These are phyloP conservation scores for Yamadazyma triangularis DNA, from an alignment of 1,139 yeast species.

Conservation along the genomic window DNA sequence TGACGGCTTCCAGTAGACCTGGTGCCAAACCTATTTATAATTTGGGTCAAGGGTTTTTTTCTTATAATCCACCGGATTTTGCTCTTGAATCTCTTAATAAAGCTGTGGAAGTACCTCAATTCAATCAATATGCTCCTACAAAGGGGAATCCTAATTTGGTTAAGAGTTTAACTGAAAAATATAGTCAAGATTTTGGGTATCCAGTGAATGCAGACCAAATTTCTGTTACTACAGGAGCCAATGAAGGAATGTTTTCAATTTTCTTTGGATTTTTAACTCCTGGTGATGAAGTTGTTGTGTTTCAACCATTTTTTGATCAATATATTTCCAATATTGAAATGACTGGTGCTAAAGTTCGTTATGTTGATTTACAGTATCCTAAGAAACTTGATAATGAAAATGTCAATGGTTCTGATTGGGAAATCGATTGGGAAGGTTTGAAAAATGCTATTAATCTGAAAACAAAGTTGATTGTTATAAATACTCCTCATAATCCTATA, in stretches of 20 bases:
- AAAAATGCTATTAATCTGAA: slow-evolving; percentile 62
- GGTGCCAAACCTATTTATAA: slow-evolving; percentile 74
- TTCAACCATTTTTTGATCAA: slow-evolving; percentile 96
- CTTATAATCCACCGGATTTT: slow-evolving; percentile 89
- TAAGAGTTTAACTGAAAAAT: slow-evolving; percentile 63
- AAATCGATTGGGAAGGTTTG: slow-evolving; percentile 71
- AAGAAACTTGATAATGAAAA: slow-evolving; percentile 56
- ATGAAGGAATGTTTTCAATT: slow-evolving; percentile 85
- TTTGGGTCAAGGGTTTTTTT: slow-evolving; percentile 95
- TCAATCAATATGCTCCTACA: slow-evolving; percentile 91
- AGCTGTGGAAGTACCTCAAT: slow-evolving; percentile 66
- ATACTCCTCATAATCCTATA: slow-evolving; percentile 94
- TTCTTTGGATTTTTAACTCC: slow-evolving; percentile 79
- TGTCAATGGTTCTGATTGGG: slow-evolving; percentile 84
- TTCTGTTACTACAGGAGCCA: slow-evolving; percentile 91
- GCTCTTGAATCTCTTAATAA: slow-evolving; percentile 78
- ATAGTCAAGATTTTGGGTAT: slow-evolving; percentile 62
- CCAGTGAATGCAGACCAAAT: slow-evolving; percentile 61
- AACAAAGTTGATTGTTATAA: slow-evolving; percentile 82
- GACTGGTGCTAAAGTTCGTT: slow-evolving; percentile 87
- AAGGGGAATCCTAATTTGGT: slow-evolving; percentile 78
- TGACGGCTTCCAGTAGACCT: slow-evolving; percentile 51
- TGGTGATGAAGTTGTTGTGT: slow-evolving; percentile 94
- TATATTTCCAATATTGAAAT: slow-evolving; percentile 90
- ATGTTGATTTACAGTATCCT: slow-evolving; percentile 86